A percentile compares a stretch with the other conserved stretches of the same genome.
Evolutionary conservation across 257 asterid genomes (phyloP).

Genomic region (Gardenia jasminoides): DNA sequence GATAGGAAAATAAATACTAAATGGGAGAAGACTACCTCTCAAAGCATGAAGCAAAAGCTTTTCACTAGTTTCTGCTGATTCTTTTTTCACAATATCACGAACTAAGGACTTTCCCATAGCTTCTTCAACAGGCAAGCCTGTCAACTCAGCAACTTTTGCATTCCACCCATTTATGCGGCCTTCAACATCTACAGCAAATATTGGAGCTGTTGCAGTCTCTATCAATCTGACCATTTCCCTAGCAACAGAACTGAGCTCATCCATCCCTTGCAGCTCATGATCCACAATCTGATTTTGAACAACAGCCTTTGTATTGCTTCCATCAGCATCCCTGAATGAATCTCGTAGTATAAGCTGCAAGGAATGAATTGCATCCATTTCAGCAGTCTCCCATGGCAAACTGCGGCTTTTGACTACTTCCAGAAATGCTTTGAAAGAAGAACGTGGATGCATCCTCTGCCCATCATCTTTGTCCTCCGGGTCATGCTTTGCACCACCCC

Average conservation of each 20-base stretch:
- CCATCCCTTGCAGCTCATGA: slow-evolving; percentile 48
- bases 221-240: slow-evolving; percentile 68
- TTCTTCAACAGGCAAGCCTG: slow-evolving; percentile 50
- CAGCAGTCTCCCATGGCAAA: slow-evolving; percentile 90
- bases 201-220: slow-evolving; percentile 75
- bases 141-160: slow-evolving; percentile 57
- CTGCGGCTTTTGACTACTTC: slow-evolving; percentile 90
- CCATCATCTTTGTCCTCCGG: slow-evolving; percentile 81
- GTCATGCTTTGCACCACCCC: slow-evolving; percentile 96
- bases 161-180: slow-evolving; percentile 66
- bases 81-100: slow-evolving; percentile 59
- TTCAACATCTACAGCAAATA: slow-evolving; percentile 55
- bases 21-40: slow-evolving; percentile 46
- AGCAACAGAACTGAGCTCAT: slow-evolving; percentile 63
- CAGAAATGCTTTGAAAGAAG: slow-evolving; percentile 81
- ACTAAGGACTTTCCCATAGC: slow-evolving; percentile 67
- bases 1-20: slow-evolving; percentile 2
- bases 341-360: slow-evolving; percentile 80
- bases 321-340: slow-evolving; percentile 55
- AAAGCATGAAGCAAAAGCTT: slow-evolving; percentile 63
- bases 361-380: slow-evolving; percentile 91
- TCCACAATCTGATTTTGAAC: slow-evolving; percentile 41
- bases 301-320: slow-evolving; percentile 51
- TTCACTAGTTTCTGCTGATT: slow-evolving; percentile 55
- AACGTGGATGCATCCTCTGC: slow-evolving; percentile 88